A percentile compares a stretch with the other conserved stretches of the same genome.
These are phyloP conservation scores for Moniliella sp. DNA, from an alignment of 1,284 basidiomycete species.

Conservation along the genomic window DNA sequence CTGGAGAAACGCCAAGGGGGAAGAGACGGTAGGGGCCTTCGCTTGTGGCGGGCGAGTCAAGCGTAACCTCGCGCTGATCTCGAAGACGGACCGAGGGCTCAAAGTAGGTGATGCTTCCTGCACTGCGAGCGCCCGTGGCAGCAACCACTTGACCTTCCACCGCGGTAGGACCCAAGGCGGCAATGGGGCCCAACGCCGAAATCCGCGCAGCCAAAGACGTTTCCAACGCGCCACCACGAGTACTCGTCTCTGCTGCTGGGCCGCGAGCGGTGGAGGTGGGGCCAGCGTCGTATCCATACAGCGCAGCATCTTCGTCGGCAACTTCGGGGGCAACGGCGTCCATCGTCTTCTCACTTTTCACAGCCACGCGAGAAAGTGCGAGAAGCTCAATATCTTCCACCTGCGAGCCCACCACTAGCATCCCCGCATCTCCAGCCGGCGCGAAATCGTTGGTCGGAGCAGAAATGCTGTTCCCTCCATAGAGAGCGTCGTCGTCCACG, in stretches of 20 bases:
- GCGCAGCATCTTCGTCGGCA: neutral
- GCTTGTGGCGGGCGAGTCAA: no score
- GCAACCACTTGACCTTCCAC: constrained; percentile 1
- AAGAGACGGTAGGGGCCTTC: no score
- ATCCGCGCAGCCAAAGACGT: no score
- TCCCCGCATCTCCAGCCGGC: neutral
- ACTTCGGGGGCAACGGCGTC: neutral
- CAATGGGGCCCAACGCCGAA: constrained; percentile 3
- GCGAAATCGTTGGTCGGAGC: no score
- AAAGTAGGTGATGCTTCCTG: constrained; percentile 1
- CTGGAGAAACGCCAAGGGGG: no score
- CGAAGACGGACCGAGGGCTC: no score
- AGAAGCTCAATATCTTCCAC: neutral
- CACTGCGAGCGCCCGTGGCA: neutral
- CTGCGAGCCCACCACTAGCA: neutral
- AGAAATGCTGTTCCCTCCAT: neutral
- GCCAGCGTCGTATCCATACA: neutral
- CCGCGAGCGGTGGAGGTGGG: neutral
- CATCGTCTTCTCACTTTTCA: no score
- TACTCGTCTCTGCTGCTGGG: no score
- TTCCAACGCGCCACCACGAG: no score
- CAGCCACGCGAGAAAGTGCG: no score
- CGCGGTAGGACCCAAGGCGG: neutral
- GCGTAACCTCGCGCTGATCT: no score
- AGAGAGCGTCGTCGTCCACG: constrained; percentile 2